phyloP scores from a whole-genome alignment of 257 asterid species.

The Nicotiana tomentosiformis region DNA sequence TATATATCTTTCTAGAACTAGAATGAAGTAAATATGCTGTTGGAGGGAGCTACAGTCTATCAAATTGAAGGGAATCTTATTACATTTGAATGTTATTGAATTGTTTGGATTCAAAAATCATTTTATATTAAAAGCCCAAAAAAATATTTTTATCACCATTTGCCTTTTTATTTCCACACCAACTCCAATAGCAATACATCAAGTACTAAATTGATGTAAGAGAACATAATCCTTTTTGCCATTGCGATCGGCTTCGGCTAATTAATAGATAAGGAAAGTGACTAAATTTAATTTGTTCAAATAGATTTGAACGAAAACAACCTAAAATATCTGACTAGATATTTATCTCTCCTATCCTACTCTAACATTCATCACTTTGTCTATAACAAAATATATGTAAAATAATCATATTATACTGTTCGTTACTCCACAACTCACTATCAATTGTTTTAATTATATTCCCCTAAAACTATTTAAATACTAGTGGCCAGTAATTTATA shows the following conservation, averaged over 20 bases:
- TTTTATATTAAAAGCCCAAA: background rate
- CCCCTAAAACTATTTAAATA: too few relatives aligned
- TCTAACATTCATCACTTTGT: background rate
- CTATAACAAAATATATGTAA: background rate
- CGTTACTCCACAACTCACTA: background rate
- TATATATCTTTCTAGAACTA: too few relatives aligned
- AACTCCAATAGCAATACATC: background rate
- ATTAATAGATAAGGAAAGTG: background rate
- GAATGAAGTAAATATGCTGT: too few relatives aligned
- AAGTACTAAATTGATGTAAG: background rate
- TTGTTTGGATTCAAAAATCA: background rate
- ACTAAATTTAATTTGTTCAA: background rate
- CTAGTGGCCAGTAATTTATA: too few relatives aligned
- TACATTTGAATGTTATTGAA: background rate
- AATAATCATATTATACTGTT: too few relatives aligned
- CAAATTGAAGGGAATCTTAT: too few relatives aligned
- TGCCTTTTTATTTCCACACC: background rate
- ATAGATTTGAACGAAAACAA: background rate
- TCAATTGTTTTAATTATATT: too few relatives aligned
- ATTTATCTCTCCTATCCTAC: background rate
- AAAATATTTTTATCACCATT: background rate
- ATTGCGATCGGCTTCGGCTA: background rate
- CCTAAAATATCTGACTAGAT: background rate
- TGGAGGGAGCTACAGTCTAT: too few relatives aligned
- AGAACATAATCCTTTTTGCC: background rate